Base-by-base conservation (phyloP, 2,329 filamentous ascomycete genomes). In the Penicillium sp. region DNA sequence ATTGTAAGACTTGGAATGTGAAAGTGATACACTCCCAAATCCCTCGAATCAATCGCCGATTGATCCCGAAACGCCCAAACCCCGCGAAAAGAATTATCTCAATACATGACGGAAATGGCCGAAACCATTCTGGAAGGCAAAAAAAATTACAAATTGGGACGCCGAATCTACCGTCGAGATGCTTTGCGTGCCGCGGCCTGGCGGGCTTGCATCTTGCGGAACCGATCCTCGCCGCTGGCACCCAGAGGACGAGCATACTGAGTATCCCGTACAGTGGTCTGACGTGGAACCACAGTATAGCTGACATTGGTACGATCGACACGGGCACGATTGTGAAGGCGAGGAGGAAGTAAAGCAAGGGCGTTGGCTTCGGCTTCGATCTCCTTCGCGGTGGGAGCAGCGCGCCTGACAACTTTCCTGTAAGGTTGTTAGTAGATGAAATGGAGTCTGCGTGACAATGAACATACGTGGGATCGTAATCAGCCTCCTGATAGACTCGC, bases 221-320 rank as follows among this genome's bases (percentile, higher is more conserved):
- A 79, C 42, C 73, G 73, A 63, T 78, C 77, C 63, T 79, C 77
- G 57, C 76, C 76, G 53, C 76, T 77, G 44, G 75, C 69, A 46
- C 76, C 77, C 58, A 78, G 51, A 13, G 76, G 76, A 57, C 76
- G 73, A 9, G 76, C 73, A 63, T 75, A 79, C 53, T 73, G 75
- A 62, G 71, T 76, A 55, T 76, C 73, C 45, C 71, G 69, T 13
- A 76, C 67, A 47, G 76, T 69, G 41, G 79, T 83, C 67, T 79
- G 83, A 67, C 79, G 81, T n/a, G 84, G 84, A 44, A 83, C 84
- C 60, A 87, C 79, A 5, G 79, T 84, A 67, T 87, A 87, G 19
- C 79, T 84, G 45, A 81, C 81, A 34, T 82, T 76, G n/a, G 79
- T 80, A 43, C 78, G 77, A 59, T 86, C 80, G 59, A 83, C 78